Conservation (phyloP, 495 filamentous ascomycete species). For the Aspergillus sclerotiicarbonarius region DNA sequence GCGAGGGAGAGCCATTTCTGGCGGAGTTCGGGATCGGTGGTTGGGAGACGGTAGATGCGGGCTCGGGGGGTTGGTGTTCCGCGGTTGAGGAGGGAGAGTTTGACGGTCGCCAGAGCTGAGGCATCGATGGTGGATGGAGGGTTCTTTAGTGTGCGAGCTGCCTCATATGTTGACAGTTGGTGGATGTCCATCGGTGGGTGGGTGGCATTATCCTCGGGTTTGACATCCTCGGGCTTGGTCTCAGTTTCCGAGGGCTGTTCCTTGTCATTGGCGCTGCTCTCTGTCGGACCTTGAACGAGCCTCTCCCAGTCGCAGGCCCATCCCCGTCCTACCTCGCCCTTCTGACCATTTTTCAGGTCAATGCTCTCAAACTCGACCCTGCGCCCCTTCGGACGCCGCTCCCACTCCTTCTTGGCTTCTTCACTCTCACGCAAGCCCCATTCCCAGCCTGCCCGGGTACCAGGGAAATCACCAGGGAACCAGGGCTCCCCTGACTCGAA, state of each 20-base stretch:
- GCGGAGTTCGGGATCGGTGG: constrained; percentile 42
- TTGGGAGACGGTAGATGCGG: constrained; percentile 70
- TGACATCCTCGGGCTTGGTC: background rate
- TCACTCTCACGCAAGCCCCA: constrained; percentile 70
- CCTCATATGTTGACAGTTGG: constrained; percentile 13
- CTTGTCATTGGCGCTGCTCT: constrained; percentile 13
- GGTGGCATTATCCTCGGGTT: background rate
- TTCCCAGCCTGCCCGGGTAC: constrained; percentile 71
- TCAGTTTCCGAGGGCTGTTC: constrained; percentile 9
- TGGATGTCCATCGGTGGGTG: constrained; percentile 34
- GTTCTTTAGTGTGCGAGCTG: constrained; percentile 14
- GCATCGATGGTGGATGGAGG: constrained; percentile 12
- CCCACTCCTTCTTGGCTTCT: constrained; percentile 67
- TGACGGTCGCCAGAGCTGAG: constrained; percentile 53
- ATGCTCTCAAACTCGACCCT: constrained; percentile 72
- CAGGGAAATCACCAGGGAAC: constrained; percentile 89
- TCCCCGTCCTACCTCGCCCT: constrained; percentile 80
- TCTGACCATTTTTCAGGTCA: constrained; percentile 69
- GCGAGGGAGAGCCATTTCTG: constrained; percentile 51
- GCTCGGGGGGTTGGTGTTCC: constrained; percentile 62
- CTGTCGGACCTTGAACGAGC: constrained; percentile 42
- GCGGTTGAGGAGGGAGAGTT: constrained; percentile 55
- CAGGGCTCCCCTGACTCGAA: constrained; percentile 78
- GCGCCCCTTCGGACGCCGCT: constrained; percentile 77
- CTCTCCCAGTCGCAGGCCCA: constrained; percentile 87